Percentiles rank a stretch among this genome's conserved stretches.
These are phyloP conservation scores for Chytriomyces confervae DNA, from an alignment of 192 early-diverging fungal species.

Conservation along the genomic window DNA sequence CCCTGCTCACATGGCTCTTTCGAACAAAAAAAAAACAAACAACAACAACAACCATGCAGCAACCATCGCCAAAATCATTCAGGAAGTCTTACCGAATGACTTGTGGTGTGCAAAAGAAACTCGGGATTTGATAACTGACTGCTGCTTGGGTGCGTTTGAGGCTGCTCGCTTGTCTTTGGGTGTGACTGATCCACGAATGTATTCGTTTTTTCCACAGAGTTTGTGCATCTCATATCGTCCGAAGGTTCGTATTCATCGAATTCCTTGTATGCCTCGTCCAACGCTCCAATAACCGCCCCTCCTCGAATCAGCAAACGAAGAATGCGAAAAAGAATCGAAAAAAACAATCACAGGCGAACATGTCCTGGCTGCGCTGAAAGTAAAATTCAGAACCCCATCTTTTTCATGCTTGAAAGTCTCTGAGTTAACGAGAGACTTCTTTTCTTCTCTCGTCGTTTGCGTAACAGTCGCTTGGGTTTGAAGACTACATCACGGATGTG, in stretches of 20 bases:
- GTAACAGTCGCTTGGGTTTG: conserved; percentile 82
- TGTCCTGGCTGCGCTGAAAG: conserved; percentile 85
- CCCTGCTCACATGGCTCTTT: not conserved
- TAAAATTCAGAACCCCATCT: conserved; percentile 23
- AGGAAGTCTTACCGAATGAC: conserved; percentile 93
- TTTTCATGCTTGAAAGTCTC: not conserved
- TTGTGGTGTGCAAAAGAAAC: conserved; percentile 94
- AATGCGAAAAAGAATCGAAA: conserved; percentile 93
- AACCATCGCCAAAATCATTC: conserved; percentile 93
- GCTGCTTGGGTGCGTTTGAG: conserved; percentile 81
- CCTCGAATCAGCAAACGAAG: conserved; percentile 77
- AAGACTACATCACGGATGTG: conserved; percentile 86
- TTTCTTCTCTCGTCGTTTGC: not conserved
- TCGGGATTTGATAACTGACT: conserved; percentile 91
- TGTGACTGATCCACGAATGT: not conserved
- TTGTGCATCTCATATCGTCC: conserved; percentile 92
- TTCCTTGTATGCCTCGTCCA: not conserved
- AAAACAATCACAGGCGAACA: conserved; percentile 99
- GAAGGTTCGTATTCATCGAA: conserved; percentile 51
- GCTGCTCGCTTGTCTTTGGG: not conserved
- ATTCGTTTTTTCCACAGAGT: conserved; percentile 67
- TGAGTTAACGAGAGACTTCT: not conserved
- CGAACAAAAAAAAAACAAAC: not conserved
- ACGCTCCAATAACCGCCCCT: not conserved
- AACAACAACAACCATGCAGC: conserved; percentile 49